Evolutionary conservation across 257 asterid species (phyloP).

Genomic region (Rauvolfia tetraphylla): DNA sequence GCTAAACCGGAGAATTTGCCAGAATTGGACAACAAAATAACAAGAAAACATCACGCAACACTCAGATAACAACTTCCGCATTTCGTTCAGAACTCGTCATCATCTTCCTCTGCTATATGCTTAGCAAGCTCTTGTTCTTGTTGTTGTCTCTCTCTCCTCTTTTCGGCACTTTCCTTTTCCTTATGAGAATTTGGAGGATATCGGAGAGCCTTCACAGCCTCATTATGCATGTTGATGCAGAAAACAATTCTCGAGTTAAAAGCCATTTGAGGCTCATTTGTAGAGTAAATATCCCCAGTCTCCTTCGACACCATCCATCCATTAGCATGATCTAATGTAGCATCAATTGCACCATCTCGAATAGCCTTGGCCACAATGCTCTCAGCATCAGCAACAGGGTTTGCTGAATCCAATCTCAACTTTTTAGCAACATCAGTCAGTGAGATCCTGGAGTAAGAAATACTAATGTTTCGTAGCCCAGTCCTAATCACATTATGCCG

Average conservation of each 20-base stretch:
- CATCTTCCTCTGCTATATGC: slow-evolving; percentile 94
- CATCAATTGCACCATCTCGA: slow-evolving; percentile 91
- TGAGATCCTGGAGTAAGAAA: slow-evolving; percentile 82
- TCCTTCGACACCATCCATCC: slow-evolving; percentile 90
- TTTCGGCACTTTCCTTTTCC: slow-evolving; percentile 91
- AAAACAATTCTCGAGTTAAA: slow-evolving; percentile 83
- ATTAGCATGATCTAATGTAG: slow-evolving; percentile 64
- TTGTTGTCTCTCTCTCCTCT: slow-evolving; percentile 84
- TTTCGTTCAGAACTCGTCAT: slow-evolving; percentile 54
- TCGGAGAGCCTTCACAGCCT: slow-evolving; percentile 81
- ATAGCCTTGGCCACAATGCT: slow-evolving; percentile 81
- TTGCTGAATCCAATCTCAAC: slow-evolving; percentile 71
- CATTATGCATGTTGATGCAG: slow-evolving; percentile 90
- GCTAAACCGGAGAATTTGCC: neutral
- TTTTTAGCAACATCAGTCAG: slow-evolving; percentile 73
- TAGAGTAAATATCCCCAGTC: slow-evolving; percentile 87
- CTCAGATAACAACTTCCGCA: neutral
- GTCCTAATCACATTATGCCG: slow-evolving; percentile 89
- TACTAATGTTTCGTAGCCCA: slow-evolving; percentile 81
- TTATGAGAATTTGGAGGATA: slow-evolving; percentile 85
- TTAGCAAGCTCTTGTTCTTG: slow-evolving; percentile 96
- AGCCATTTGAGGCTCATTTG: slow-evolving; percentile 81
- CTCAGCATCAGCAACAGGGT: slow-evolving; percentile 90
- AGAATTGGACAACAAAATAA: neutral
- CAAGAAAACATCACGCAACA: neutral